A percentile compares a stretch with the other conserved stretches of the same genome.
These are phyloP conservation scores for Candida pseudoglaebosa DNA, from an alignment of 805 yeast genomes.

Conservation along the genomic window DNA sequence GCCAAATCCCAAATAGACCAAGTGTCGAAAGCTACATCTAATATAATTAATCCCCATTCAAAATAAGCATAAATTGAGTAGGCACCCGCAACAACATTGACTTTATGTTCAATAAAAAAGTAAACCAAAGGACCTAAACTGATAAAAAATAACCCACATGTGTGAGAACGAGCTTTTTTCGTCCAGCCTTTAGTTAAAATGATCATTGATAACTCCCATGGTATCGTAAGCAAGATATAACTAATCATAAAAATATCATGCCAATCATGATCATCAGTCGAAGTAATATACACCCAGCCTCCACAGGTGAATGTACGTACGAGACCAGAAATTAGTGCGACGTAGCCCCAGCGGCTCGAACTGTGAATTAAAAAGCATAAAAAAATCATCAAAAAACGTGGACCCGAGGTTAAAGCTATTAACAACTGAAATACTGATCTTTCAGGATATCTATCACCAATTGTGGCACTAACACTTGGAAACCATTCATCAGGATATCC, in stretches of 20 bases:
- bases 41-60: conserved; percentile 85
- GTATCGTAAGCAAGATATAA: conserved; percentile 83
- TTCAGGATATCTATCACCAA: conserved; percentile 96
- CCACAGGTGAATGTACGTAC: conserved; percentile 94
- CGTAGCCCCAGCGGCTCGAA: conserved; percentile 31
- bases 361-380: conserved; percentile 44
- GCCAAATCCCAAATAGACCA: conserved; percentile 70
- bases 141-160: conserved; percentile 63
- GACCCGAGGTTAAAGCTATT: conserved; percentile 92
- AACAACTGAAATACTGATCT: conserved; percentile 86
- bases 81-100: conserved; percentile 85
- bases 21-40: conserved; percentile 83
- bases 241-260: conserved; percentile 95
- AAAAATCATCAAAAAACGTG: conserved; percentile 66
- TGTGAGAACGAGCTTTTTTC: conserved; percentile 48
- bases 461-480: conserved; percentile 94
- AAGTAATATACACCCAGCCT: conserved; percentile 97
- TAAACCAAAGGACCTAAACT: conserved; percentile 77
- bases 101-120: conserved; percentile 90
- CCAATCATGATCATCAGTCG: conserved; percentile 94
- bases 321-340: conserved; percentile 60
- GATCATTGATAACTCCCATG: conserved; percentile 71
- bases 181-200: conserved; percentile 44
- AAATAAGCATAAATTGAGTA: conserved; percentile 91
- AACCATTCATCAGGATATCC: conserved; percentile 99